phyloP scores from a whole-genome alignment of 306 rosid species.

The Prunus dulcis region DNA sequence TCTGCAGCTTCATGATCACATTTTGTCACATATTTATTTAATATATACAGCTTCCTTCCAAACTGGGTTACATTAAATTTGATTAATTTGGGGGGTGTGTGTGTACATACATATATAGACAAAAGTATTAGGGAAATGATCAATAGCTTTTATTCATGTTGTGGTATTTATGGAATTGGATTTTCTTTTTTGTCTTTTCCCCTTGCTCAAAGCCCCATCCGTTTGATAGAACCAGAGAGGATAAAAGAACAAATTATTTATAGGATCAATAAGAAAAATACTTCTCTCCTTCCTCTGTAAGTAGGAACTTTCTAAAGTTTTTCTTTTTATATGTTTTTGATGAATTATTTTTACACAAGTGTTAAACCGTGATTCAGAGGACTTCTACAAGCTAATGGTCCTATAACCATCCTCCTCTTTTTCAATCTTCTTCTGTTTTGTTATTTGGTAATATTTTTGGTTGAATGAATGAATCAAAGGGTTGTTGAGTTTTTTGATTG shows the following conservation, averaged over 20 bases:
- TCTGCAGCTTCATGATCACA: slow-evolving; percentile 37
- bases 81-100: background rate
- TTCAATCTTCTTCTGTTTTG: too few species aligned
- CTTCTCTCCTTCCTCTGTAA: too few species aligned
- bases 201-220: background rate
- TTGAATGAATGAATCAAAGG: too few species aligned
- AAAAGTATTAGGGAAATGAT: background rate
- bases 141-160: background rate
- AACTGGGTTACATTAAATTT: background rate
- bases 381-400: too few species aligned
- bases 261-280: too few species aligned
- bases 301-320: too few species aligned
- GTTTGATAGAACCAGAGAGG: background rate
- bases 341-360: too few species aligned
- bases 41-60: background rate
- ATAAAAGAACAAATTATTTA: too few species aligned
- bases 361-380: too few species aligned
- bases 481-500: background rate
- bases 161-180: background rate
- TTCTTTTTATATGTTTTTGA: too few species aligned
- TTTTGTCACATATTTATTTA: background rate
- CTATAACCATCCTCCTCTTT: too few species aligned
- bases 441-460: too few species aligned
- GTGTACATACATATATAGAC: background rate
- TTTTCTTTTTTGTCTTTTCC: background rate